Percentiles rank a stretch among this genome's conserved stretches.
Evolutionary conservation across 2,329 filamentous ascomycete species (phyloP).

Genomic region (Aureobasidium subglaciale): DNA sequence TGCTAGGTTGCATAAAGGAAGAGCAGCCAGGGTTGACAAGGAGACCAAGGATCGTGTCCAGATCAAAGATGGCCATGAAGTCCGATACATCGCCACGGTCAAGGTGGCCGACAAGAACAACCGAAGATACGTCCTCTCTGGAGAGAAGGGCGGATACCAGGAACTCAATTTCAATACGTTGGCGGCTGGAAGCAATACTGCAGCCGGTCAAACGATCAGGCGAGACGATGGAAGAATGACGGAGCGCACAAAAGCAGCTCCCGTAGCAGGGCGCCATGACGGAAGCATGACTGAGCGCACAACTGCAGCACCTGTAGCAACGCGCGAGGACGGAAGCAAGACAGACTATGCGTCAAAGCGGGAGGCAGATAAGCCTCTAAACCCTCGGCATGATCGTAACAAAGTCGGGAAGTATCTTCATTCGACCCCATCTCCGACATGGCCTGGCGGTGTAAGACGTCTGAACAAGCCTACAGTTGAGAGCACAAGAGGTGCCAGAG

Average conservation of each 20-base stretch:
- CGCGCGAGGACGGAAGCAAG: background rate
- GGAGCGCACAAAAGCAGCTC: too few species aligned
- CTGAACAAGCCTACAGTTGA: background rate
- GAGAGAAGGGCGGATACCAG: conserved; percentile 17
- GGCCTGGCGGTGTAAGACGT: background rate
- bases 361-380: background rate
- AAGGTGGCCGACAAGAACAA: conserved; percentile 17
- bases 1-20: conserved; percentile 32
- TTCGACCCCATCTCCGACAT: conserved; percentile 4
- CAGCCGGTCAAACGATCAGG: too few species aligned
- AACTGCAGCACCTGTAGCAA: background rate
- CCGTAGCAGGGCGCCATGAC: background rate
- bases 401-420: conserved; percentile 8
- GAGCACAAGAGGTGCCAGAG: background rate
- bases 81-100: conserved; percentile 18
- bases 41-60: conserved; percentile 18
- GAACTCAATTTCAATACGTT: background rate
- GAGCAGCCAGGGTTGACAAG: conserved; percentile 24
- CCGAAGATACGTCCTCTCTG: conserved; percentile 24
- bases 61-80: conserved; percentile 17
- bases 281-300: background rate
- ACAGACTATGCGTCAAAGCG: background rate
- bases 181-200: background rate
- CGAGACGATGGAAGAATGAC: too few species aligned
- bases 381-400: background rate